Evolutionary conservation across 2,329 filamentous ascomycete species (phyloP).

Genomic region (Herpotrichia juniperi): DNA sequence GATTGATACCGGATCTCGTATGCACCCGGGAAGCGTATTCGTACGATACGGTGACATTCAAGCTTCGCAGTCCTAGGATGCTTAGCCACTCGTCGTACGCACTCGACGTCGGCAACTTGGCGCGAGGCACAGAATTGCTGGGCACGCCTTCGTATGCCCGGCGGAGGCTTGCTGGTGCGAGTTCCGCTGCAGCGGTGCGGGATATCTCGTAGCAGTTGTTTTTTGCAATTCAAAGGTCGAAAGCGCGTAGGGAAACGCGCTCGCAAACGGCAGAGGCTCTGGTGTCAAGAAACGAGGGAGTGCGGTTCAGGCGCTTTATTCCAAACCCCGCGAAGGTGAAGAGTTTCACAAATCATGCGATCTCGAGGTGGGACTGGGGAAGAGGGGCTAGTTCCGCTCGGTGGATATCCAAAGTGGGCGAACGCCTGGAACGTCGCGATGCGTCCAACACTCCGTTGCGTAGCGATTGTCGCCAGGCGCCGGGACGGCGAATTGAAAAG

Average conservation of each 20-base stretch:
- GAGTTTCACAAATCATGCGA: not conserved
- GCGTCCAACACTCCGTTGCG: not conserved
- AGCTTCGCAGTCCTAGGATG: not conserved
- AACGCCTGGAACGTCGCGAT: not conserved
- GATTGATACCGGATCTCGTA: too few species aligned
- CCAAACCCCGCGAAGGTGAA: too few species aligned
- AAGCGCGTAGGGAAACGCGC: too few species aligned
- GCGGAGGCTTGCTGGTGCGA: too few species aligned
- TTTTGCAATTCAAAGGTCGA: too few species aligned
- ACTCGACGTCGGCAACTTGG: slow-evolving; percentile 1
- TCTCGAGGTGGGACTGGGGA: not conserved
- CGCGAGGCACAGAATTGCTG: not conserved
- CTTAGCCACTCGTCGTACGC: not conserved
- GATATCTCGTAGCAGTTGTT: too few species aligned
- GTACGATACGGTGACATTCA: not conserved
- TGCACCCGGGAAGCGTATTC: not conserved
- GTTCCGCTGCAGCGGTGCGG: too few species aligned
- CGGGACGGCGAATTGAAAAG: not conserved
- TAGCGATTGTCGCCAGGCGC: not conserved
- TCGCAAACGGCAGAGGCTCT: too few species aligned
- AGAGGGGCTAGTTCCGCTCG: not conserved
- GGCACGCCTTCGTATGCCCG: too few species aligned
- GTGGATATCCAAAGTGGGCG: not conserved
- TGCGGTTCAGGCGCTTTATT: too few species aligned
- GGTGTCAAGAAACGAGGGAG: too few species aligned